Evolutionary conservation across 1,284 basidiomycete species (phyloP), one percentile per base, ranked within the genome.

Genomic region (Sanghuangporus sanghuang): DNA sequence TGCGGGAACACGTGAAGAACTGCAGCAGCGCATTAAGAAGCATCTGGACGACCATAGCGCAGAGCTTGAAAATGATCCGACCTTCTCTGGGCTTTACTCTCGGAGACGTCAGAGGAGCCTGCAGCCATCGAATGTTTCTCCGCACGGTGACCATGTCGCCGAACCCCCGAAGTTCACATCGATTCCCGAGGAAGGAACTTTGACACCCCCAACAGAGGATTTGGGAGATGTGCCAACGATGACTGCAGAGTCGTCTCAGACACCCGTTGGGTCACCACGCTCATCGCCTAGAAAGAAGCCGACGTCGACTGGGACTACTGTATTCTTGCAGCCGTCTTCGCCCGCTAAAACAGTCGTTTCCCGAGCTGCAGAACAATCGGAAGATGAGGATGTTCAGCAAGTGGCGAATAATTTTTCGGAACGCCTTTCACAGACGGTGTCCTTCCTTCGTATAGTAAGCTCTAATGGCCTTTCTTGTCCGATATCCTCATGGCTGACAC

Each of bases 1-100:
- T 60, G 63, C 73, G 40, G 86, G 86, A 35, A 87, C 84, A 2
- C 85, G 81, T 65, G 85, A 88, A 35, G 85, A 85, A 2, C 66
- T 88, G 8, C 79, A 82, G 58, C 70, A 70, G 21, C 77, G 85
- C 63, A 85, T 88, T 67, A 86, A 83, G 69, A 80, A 76, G 62
- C 78, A 86, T 65, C 78, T 87, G 18, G 84, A 85, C 54, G 69
- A 71, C 40, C 76, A 86, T 68, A 80, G 82, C 57, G 66, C 75
- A 21, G 68, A 72, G 14, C 75, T 87, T 21, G 84, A 85, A 68
- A 81, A 83, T 21, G 74, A 85, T 59, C 79, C 84, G 11, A 69
- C 65, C 0, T 87, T 86, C 69, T 66, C 79, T 6, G 85, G 86
- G 14, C 73, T 87, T n/a, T 85, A 77, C 66, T 71, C 73, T 21